These are phyloP conservation scores for Voacanga thouarsii DNA, from an alignment of 257 asterid species.

Conservation along the genomic window DNA sequence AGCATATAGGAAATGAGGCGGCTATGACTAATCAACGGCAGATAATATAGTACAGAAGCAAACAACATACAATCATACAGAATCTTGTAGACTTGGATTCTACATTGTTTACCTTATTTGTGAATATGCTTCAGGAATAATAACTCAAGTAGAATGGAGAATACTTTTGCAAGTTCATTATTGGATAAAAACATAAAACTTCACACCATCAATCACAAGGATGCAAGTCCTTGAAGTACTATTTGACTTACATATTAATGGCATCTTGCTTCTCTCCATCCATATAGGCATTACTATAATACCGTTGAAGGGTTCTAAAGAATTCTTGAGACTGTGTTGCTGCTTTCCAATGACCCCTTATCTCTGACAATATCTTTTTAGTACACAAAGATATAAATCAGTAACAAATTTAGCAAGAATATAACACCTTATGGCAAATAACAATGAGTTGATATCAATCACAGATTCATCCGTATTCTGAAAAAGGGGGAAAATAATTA, in stretches of 20 bases:
- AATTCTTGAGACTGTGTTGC: constrained; percentile 89
- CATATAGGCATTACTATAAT: constrained; percentile 81
- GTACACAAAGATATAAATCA: constrained; percentile 8
- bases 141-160: not conserved
- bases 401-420: constrained; percentile 7
- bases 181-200: not conserved
- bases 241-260: constrained; percentile 69
- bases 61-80: not conserved
- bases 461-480: not conserved
- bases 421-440: not conserved
- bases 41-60: not conserved
- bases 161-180: not conserved
- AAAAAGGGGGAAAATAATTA: not conserved
- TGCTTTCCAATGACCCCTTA: constrained; percentile 94
- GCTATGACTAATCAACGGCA: not conserved
- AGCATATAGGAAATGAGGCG: not conserved
- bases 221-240: not conserved
- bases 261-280: constrained; percentile 94
- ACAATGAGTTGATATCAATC: not conserved
- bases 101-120: not conserved
- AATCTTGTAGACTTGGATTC: not conserved
- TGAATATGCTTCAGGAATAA: not conserved
- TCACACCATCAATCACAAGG: not conserved
- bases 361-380: constrained; percentile 81
- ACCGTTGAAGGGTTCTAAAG: constrained; percentile 78